These are phyloP conservation scores for Eucalyptus camaldulensis DNA, from an alignment of 345 rosid genomes.

Conservation along the genomic window DNA sequence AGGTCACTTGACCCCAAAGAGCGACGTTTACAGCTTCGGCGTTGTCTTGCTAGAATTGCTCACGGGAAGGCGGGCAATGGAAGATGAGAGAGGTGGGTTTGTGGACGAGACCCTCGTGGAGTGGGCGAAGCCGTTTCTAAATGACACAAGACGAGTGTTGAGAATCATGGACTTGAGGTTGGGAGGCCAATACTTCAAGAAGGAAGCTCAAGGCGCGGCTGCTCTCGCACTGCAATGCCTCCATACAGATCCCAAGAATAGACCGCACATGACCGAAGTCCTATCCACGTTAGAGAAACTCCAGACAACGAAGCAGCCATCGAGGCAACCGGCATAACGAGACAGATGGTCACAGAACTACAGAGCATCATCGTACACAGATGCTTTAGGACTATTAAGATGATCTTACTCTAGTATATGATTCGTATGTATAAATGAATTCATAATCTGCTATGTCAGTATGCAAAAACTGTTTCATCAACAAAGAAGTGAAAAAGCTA, in stretches of 20 bases:
- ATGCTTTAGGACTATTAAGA: neutral
- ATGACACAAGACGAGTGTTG: constrained; percentile 41
- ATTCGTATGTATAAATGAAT: neutral
- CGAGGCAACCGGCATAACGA: constrained; percentile 1
- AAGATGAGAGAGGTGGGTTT: constrained; percentile 26
- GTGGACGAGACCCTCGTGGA: constrained; percentile 63
- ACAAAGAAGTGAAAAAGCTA: neutral
- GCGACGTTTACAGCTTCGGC: constrained; percentile 87
- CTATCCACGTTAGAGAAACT: constrained; percentile 36
- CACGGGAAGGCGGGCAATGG: constrained; percentile 58
- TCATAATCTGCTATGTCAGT: neutral
- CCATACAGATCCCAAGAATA: constrained; percentile 35
- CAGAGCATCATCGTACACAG: neutral
- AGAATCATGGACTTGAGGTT: constrained; percentile 84
- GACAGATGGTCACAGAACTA: neutral
- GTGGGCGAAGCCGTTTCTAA: constrained; percentile 75
- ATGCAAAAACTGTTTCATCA: neutral
- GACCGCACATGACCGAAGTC: constrained; percentile 57
- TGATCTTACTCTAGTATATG: neutral
- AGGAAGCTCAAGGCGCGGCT: constrained; percentile 64
- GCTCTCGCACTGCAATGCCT: constrained; percentile 69
- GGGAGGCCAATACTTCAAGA: constrained; percentile 80
- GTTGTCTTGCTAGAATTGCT: constrained; percentile 71
- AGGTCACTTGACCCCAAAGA: constrained; percentile 90
- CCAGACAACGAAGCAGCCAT: constrained; percentile 1